Evolutionary conservation across 1,284 basidiomycete species (phyloP).

Genomic region (Golubevia pallescens): DNA sequence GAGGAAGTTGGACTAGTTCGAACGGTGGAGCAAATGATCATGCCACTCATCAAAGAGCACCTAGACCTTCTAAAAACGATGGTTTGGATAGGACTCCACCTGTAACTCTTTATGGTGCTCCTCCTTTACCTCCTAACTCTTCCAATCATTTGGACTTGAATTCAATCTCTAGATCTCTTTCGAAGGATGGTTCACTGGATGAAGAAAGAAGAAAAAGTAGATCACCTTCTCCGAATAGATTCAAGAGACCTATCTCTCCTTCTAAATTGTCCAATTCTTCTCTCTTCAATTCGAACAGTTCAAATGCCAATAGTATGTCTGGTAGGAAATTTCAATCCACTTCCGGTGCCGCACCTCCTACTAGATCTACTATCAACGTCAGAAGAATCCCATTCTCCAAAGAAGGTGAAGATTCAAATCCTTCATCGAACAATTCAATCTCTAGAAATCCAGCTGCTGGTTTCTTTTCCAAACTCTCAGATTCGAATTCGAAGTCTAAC

Average conservation of each 20-base stretch:
- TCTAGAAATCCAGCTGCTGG: constrained; percentile 27
- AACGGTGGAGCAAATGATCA: constrained; percentile 5
- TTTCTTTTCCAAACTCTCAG: constrained; percentile 16
- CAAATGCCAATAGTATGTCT: not conserved
- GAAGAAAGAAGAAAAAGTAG: no score
- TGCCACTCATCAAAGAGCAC: constrained; percentile 10
- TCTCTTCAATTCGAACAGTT: not conserved
- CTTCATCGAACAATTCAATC: not conserved
- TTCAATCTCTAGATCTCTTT: no score
- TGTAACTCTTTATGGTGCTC: not conserved
- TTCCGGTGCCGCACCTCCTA: constrained; percentile 35
- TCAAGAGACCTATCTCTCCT: not conserved
- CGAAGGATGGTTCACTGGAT: no score
- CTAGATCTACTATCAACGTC: constrained; percentile 18
- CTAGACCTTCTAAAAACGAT: constrained; percentile 1
- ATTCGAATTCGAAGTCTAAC: not conserved
- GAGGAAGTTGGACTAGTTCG: constrained; percentile 1
- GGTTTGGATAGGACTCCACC: not conserved
- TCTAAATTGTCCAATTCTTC: not conserved
- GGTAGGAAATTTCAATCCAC: constrained; percentile 27
- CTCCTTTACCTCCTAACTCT: not conserved
- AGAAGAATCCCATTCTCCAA: not conserved
- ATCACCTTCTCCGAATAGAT: not conserved
- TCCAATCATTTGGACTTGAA: not conserved
- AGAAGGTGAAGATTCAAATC: not conserved